A percentile compares a stretch with the other conserved stretches of the same genome.
Evolutionary conservation across 2,329 filamentous ascomycete species (phyloP).

Genomic region (Fonsecaea pedrosoi): DNA sequence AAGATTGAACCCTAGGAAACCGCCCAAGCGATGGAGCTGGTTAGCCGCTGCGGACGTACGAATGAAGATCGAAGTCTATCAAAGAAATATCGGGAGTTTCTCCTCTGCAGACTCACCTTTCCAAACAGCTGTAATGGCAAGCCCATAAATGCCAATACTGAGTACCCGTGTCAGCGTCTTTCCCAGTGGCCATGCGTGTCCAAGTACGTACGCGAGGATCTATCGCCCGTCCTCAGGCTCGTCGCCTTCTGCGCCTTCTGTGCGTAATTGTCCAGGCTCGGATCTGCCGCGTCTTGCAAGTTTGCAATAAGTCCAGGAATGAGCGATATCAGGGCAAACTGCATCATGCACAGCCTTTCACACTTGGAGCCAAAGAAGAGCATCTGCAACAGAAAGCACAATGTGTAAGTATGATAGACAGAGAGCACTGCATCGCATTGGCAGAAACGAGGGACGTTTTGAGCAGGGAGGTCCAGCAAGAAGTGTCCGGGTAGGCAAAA

Average conservation of each 20-base stretch:
- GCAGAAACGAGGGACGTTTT: not conserved
- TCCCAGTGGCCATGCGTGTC: constrained; percentile 21
- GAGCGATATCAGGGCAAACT: constrained; percentile 93
- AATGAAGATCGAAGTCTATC: constrained; percentile 52
- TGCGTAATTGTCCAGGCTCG: constrained; percentile 85
- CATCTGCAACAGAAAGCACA: constrained; percentile 67
- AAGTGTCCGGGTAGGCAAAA: not conserved
- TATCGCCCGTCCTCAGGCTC: constrained; percentile 88
- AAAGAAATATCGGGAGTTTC: not conserved
- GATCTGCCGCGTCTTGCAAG: constrained; percentile 93
- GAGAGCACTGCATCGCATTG: not conserved
- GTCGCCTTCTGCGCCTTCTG: constrained; percentile 76
- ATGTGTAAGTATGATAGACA: not conserved
- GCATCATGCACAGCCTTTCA: constrained; percentile 95
- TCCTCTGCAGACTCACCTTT: constrained; percentile 62
- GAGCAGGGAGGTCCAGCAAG: not conserved
- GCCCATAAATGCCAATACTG: constrained; percentile 89
- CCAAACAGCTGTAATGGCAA: constrained; percentile 93
- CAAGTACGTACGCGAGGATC: constrained; percentile 69
- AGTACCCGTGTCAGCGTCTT: not conserved
- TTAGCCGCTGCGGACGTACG: constrained; percentile 50
- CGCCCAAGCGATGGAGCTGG: not conserved
- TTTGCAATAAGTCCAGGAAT: constrained; percentile 91
- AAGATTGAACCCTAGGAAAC: constrained; percentile 82
- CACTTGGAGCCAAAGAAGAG: constrained; percentile 98